Percentiles rank a stretch among this genome's conserved stretches.
phyloP scores from a whole-genome alignment of 495 filamentous ascomycete genomes.

The Penicillium ochrochloron region DNA sequence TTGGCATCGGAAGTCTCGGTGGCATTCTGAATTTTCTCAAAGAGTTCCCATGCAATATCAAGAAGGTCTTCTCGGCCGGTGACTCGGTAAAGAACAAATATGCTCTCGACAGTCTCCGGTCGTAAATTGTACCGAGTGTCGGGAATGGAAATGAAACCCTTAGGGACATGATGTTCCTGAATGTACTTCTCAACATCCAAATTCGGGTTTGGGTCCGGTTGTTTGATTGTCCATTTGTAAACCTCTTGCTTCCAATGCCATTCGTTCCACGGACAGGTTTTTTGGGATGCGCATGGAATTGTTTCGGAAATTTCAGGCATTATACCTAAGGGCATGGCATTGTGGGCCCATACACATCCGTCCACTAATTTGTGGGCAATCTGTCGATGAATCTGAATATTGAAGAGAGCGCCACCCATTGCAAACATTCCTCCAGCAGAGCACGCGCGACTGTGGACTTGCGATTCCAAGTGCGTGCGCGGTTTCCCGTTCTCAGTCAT shows the following conservation, averaged over 20 bases:
- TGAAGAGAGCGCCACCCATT: constrained; percentile 74
- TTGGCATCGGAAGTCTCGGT: constrained; percentile 55
- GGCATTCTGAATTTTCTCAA: constrained; percentile 52
- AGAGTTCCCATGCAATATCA: constrained; percentile 70
- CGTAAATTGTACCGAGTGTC: constrained; percentile 47
- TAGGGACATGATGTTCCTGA: constrained; percentile 34
- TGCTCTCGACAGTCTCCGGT: constrained; percentile 62
- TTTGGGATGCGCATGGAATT: constrained; percentile 38
- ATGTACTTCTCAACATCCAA: constrained; percentile 29
- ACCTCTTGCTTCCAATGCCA: constrained; percentile 41
- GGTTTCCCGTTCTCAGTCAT: constrained; percentile 20
- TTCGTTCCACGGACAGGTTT: constrained; percentile 45
- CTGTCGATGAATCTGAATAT: constrained; percentile 65
- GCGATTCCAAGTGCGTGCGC: constrained; percentile 34
- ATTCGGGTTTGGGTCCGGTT: constrained; percentile 17
- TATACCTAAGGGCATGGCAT: constrained; percentile 41
- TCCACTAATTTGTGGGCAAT: constrained; percentile 75
- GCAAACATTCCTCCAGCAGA: constrained; percentile 89
- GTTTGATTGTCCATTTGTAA: constrained; percentile 18
- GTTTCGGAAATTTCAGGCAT: constrained; percentile 51
- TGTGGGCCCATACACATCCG: constrained; percentile 83
- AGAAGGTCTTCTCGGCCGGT: constrained; percentile 60
- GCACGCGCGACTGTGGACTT: constrained; percentile 69
- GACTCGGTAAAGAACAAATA: constrained; percentile 67
- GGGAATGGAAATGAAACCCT: constrained; percentile 40